phyloP scores from a whole-genome alignment of 1,284 basidiomycete genomes.

The Pholiota adiposa region DNA sequence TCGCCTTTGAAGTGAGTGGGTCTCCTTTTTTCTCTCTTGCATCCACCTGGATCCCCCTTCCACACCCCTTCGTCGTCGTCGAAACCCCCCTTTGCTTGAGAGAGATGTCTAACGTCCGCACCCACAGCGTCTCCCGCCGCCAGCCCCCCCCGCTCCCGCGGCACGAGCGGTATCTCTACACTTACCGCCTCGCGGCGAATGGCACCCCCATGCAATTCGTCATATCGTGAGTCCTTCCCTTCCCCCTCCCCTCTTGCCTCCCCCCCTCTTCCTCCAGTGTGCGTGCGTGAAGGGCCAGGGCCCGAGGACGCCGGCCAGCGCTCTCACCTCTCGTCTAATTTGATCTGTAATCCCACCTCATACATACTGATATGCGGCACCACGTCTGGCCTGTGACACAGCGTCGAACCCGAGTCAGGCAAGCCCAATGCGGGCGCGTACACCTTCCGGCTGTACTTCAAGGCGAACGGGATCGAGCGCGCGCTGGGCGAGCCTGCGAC shows the following conservation, averaged over 20 bases:
- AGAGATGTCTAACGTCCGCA: conserved; percentile 10
- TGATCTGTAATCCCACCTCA: no score
- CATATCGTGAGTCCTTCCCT: conserved; percentile 44
- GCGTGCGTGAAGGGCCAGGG: no score
- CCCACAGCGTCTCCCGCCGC: conserved; percentile 23
- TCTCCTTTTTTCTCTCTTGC: conserved; percentile 10
- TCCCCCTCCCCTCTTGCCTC: background rate
- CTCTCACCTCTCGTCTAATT: no score
- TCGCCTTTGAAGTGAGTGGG: conserved; percentile 33
- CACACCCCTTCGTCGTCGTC: conserved; percentile 12
- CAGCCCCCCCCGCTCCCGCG: conserved; percentile 25
- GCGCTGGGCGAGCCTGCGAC: conserved; percentile 48
- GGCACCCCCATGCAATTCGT: conserved; percentile 46
- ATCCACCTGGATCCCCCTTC: background rate
- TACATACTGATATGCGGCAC: conserved; percentile 3
- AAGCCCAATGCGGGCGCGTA: conserved; percentile 47
- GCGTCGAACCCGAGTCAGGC: conserved; percentile 54
- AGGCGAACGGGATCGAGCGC: conserved; percentile 55
- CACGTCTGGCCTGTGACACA: no score
- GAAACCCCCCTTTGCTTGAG: conserved; percentile 1
- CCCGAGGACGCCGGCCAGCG: background rate
- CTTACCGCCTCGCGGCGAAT: conserved; percentile 45
- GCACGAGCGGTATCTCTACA: conserved; percentile 49
- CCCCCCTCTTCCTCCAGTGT: no score
- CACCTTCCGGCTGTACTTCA: conserved; percentile 55